Percentiles rank a stretch among this genome's conserved stretches.
These are phyloP conservation scores for Pseudogymnoascus sp. DNA, from an alignment of 2,329 filamentous ascomycete species.

Conservation along the genomic window DNA sequence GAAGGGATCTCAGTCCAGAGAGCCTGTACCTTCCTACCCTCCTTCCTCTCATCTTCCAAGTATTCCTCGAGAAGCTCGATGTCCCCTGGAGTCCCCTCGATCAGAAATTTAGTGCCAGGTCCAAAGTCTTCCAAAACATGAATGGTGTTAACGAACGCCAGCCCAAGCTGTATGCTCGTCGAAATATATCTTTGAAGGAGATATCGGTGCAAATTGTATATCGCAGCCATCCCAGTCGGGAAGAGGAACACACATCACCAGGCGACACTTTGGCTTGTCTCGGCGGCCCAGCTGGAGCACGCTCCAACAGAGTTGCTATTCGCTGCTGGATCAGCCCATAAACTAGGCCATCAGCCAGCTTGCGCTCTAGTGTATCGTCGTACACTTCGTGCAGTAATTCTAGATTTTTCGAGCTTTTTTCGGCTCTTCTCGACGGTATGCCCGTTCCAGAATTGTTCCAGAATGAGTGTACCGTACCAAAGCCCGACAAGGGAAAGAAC, in stretches of 20 bases:
- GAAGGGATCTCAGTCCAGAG: constrained; percentile 42
- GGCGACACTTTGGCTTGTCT: neutral
- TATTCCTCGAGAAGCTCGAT: constrained; percentile 38
- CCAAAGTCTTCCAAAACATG: constrained; percentile 37
- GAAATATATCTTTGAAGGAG: constrained; percentile 29
- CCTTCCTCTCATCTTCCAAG: constrained; percentile 27
- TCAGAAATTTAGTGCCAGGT: constrained; percentile 39
- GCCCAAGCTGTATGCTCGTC: constrained; percentile 38
- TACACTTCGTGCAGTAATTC: no score
- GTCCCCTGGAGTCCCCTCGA: constrained; percentile 33
- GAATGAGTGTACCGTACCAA: no score
- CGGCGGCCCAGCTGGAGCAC: no score
- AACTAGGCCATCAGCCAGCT: no score
- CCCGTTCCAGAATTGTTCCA: no score
- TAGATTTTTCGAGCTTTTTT: no score
- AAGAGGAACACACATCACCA: neutral
- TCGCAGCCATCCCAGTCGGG: neutral
- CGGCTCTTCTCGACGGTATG: no score
- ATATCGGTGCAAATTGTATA: constrained; percentile 29
- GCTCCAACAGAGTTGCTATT: no score
- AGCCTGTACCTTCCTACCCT: constrained; percentile 35
- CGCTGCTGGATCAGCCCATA: no score
- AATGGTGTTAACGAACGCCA: constrained; percentile 43
- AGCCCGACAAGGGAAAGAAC: no score
- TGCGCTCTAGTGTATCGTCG: no score